Percentiles rank a stretch among this genome's conserved stretches.
phyloP scores from a whole-genome alignment of 768 basidiomycete genomes.

The Lactarius indigo region DNA sequence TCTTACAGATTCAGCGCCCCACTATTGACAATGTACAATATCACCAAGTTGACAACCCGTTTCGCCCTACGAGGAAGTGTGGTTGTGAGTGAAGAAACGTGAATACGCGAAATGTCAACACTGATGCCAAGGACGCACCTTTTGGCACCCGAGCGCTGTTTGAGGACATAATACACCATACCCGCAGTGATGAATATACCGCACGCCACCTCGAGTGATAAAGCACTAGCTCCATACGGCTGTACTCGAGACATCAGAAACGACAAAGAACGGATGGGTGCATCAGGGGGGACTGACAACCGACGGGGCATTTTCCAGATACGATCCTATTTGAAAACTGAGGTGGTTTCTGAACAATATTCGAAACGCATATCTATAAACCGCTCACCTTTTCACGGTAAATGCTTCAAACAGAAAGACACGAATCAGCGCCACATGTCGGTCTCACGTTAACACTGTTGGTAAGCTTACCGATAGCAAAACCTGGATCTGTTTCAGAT shows the following conservation, averaged over 20 bases:
- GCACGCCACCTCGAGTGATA: conserved; percentile 11
- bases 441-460: no score
- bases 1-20: conserved; percentile 14
- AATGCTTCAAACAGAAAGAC: neutral
- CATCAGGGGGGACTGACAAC: neutral
- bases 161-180: conserved; percentile 18
- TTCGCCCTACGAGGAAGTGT: neutral
- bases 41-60: conserved; percentile 8
- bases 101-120: neutral
- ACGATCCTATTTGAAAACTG: conserved; percentile 1
- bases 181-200: conserved; percentile 11
- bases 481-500: neutral
- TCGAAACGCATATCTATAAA: neutral
- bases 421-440: neutral
- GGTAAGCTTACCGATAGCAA: conserved; percentile 5
- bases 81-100: neutral
- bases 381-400: neutral
- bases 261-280: neutral
- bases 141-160: conserved; percentile 3
- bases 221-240: conserved; percentile 7
- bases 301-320: neutral
- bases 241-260: neutral
- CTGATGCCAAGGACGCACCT: neutral
- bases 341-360: neutral
- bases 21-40: conserved; percentile 14